Conservation (phyloP, 768 basidiomycete species). For the Strobilomyces confusus region DNA sequence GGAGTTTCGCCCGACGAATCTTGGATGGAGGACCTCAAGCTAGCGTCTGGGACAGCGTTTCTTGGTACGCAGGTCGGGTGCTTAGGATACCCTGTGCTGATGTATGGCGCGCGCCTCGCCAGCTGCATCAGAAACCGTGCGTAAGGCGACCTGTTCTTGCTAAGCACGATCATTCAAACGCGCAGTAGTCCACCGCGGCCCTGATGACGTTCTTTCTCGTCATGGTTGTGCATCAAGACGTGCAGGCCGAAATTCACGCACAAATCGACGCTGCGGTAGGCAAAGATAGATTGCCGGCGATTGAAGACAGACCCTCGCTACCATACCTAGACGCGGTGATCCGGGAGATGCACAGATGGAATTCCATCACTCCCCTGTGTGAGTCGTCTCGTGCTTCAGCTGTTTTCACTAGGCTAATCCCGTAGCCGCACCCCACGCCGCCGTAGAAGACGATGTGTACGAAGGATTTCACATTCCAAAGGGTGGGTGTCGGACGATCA, state of each 20-base stretch:
- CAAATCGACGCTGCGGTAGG: neutral
- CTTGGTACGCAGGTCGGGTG: neutral
- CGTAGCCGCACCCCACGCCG: no score
- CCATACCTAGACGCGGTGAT: neutral
- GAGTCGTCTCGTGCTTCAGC: neutral
- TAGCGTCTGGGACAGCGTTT: neutral
- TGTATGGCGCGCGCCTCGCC: neutral
- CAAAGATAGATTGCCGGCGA: neutral
- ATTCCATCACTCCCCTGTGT: neutral
- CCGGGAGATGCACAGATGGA: neutral
- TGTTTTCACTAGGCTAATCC: no score
- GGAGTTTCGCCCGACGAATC: neutral
- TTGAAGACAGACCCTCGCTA: neutral
- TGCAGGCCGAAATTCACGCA: neutral
- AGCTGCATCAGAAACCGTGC: neutral
- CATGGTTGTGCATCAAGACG: neutral
- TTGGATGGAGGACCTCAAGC: neutral
- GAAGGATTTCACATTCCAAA: no score
- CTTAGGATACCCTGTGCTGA: neutral
- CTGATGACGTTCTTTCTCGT: neutral
- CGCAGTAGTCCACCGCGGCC: neutral
- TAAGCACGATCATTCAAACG: neutral
- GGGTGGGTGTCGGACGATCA: no score
- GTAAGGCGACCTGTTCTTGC: neutral
- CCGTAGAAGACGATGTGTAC: no score